These are phyloP conservation scores for Thelonectria blattea DNA, from an alignment of 2,329 filamentous ascomycete species.

Conservation along the genomic window DNA sequence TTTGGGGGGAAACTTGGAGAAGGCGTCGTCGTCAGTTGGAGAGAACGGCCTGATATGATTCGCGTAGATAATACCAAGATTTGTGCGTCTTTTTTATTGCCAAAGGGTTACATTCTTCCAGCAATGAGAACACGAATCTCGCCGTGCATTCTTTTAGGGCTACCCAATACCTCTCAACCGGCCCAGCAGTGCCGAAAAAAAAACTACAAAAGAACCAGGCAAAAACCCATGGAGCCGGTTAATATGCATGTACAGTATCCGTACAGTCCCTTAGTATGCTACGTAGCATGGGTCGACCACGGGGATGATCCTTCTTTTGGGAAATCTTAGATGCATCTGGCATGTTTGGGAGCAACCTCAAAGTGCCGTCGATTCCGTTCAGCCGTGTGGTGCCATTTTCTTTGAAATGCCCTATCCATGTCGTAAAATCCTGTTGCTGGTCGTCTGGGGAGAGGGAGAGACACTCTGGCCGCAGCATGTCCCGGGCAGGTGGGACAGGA, in stretches of 20 bases:
- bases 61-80: not conserved
- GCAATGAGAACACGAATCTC: too few relatives aligned
- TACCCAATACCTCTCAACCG: too few relatives aligned
- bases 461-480: conserved; percentile 3
- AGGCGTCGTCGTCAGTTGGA: not conserved
- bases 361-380: conserved; percentile 15
- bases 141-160: too few relatives aligned
- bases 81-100: not conserved
- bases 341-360: not conserved
- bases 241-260: not conserved
- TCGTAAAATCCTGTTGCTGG: not conserved
- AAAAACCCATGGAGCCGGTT: not conserved
- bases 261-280: too few relatives aligned
- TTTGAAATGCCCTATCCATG: not conserved
- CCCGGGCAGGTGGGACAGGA: not conserved
- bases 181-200: too few relatives aligned
- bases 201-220: too few relatives aligned
- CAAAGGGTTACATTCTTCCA: not conserved
- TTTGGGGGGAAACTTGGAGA: not conserved
- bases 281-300: not conserved
- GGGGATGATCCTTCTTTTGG: conserved; percentile 9
- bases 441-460: not conserved
- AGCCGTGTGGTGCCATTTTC: not conserved
- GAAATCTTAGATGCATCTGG: conserved; percentile 12
- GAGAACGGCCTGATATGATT: not conserved